A percentile compares a stretch with the other conserved stretches of the same genome.
Evolutionary conservation across 805 yeast genomes (phyloP).

Genomic region (Kluyveromyces siamensis): DNA sequence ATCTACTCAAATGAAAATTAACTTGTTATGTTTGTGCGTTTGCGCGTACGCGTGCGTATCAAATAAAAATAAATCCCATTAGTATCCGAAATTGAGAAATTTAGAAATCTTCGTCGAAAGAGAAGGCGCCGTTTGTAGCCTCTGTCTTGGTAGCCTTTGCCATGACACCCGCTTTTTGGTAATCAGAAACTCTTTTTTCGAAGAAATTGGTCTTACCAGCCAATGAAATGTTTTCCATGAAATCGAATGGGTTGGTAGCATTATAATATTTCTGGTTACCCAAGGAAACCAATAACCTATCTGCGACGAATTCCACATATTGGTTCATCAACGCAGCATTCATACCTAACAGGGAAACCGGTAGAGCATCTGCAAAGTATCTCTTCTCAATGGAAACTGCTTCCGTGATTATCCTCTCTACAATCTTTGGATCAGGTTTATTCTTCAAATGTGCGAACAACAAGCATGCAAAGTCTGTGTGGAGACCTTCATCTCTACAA

Average conservation of each 20-base stretch:
- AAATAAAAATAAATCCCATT: neutral
- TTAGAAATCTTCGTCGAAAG: constrained; percentile 91
- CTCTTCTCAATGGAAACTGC: constrained; percentile 93
- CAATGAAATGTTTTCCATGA: constrained; percentile 96
- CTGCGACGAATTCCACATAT: constrained; percentile 96
- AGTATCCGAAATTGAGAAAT: neutral
- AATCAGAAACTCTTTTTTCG: constrained; percentile 97
- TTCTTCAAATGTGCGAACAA: constrained; percentile 86
- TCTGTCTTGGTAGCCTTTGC: constrained; percentile 51
- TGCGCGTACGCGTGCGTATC: neutral
- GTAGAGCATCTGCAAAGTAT: constrained; percentile 91
- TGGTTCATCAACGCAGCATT: constrained; percentile 90
- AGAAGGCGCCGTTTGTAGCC: constrained; percentile 48
- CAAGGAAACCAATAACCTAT: constrained; percentile 81
- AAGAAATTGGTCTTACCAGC: constrained; percentile 99
- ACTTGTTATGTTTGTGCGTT: neutral
- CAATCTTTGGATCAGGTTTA: constrained; percentile 74
- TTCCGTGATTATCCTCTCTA: constrained; percentile 82
- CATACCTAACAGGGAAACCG: constrained; percentile 91
- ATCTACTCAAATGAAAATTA: neutral
- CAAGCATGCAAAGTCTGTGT: constrained; percentile 96
- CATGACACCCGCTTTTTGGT: constrained; percentile 99
- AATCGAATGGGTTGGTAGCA: constrained; percentile 90
- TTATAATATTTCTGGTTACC: constrained; percentile 88
- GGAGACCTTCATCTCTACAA: constrained; percentile 98